Conservation (phyloP, 1,139 yeast genomes). For the Protomyces inouyei region DNA sequence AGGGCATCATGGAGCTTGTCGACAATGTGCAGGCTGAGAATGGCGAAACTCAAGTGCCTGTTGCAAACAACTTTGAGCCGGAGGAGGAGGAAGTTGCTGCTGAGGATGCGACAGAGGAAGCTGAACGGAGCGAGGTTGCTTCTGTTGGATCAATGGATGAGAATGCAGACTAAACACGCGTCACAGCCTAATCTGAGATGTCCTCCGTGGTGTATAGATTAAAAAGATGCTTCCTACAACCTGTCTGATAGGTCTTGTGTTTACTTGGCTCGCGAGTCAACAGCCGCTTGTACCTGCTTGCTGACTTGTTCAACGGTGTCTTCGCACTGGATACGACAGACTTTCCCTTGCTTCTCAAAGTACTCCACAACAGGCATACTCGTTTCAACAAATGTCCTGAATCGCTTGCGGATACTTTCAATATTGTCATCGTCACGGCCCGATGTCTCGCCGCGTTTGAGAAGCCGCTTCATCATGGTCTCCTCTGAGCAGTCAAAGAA, state of each 20-base stretch:
- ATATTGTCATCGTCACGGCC: constrained; percentile 92
- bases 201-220: not conserved
- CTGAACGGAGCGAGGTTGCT: constrained; percentile 4
- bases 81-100: constrained; percentile 31
- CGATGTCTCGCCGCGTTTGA: constrained; percentile 89
- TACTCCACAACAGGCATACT: constrained; percentile 92
- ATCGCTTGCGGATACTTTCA: constrained; percentile 85
- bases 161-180: constrained; percentile 4
- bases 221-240: not conserved
- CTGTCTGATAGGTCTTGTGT: not conserved
- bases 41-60: not conserved
- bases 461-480: constrained; percentile 76
- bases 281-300: constrained; percentile 60
- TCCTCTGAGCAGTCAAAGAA: constrained; percentile 92
- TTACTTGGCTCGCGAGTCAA: constrained; percentile 40
- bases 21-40: constrained; percentile 23
- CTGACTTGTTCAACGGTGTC: constrained; percentile 76
- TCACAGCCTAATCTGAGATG: not conserved
- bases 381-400: constrained; percentile 77
- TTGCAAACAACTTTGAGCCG: not conserved
- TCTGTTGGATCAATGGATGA: constrained; percentile 11
- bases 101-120: constrained; percentile 10
- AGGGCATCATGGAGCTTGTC: constrained; percentile 39
- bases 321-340: constrained; percentile 73
- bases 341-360: constrained; percentile 69